phyloP scores from a whole-genome alignment of 2,329 filamentous ascomycete genomes.

The Colletotrichum lini region DNA sequence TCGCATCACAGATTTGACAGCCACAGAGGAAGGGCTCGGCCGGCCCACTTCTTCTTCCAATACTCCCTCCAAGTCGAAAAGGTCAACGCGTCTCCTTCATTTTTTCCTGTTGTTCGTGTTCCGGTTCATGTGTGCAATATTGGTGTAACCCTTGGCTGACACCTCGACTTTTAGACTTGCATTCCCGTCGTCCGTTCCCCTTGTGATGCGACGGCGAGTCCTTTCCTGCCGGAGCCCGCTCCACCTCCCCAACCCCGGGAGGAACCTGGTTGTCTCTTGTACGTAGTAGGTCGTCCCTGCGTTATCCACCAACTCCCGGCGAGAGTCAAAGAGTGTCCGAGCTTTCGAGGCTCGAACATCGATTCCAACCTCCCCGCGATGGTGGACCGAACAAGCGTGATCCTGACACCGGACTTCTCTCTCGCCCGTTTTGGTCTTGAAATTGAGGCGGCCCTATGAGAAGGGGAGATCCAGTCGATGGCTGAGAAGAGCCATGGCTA shows the following conservation, averaged over 20 bases:
- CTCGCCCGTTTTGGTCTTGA: slow-evolving; percentile 19
- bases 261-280: neutral
- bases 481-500: neutral
- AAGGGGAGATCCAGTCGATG: neutral
- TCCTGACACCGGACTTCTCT: slow-evolving; percentile 3
- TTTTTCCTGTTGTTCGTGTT: slow-evolving; percentile 2
- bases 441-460: neutral
- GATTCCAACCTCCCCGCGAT: slow-evolving; percentile 12
- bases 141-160: slow-evolving; percentile 36
- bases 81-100: slow-evolving; percentile 30
- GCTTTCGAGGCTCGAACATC: slow-evolving; percentile 37
- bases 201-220: slow-evolving; percentile 30
- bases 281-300: neutral
- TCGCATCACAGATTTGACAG: slow-evolving; percentile 30
- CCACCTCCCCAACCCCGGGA: neutral
- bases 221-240: slow-evolving; percentile 2
- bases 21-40: neutral
- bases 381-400: slow-evolving; percentile 27
- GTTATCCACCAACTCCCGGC: neutral
- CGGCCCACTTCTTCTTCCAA: slow-evolving; percentile 7
- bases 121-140: slow-evolving; percentile 6
- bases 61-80: slow-evolving; percentile 4
- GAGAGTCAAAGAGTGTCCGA: slow-evolving; percentile 39
- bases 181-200: slow-evolving; percentile 28
- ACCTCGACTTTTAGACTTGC: slow-evolving; percentile 31